Base-by-base conservation (phyloP, 768 basidiomycete genomes). In the Amanita jacksonii region DNA sequence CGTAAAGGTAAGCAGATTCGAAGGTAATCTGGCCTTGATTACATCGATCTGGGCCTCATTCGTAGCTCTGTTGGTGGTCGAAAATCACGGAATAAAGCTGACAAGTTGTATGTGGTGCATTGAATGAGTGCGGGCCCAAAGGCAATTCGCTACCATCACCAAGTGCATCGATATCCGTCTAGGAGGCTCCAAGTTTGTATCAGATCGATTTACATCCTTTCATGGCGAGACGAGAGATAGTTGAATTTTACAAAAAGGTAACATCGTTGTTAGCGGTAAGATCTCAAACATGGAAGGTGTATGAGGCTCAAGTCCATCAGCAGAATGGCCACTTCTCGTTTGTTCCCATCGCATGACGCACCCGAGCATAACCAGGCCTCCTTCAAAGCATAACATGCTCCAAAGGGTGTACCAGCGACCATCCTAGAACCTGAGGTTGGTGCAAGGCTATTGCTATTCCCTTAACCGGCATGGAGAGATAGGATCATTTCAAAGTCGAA, bases 301-400 rank as follows among this genome's bases (percentile, higher is more conserved):
- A 40, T n/a, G 15, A 37, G 19, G 13, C 37, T 49, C 16, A 46
- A 44, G 20, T 22, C 22, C 18, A 32, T 22, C 81, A 77, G 83
- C 82, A 5, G 87, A 84, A 83, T 83, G 69, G 7, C 81, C 82
- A 4, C 69, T 87, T 5, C n/a, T n/a, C n/a, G 83, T 76, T 13
- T 68, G 82, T 16, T 80, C 74, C 8, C 64, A 77, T 58, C 70
- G 78, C 36, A 83, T 88, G 62, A 55, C 72, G 10, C 75, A 81
- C 52, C 72, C 77, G 27, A 62, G 15, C 74, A 82, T 59, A 72
- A 76, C 15, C 59, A 54, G 54, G 24, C 61, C 77, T 28, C 70
- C 73, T 5, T 52, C 67, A 32, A 79, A 76, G 57, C 77, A 84
- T 55, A 54, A 58, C 30, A 85, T n/a, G n/a, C n/a, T n/a, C n/a